These are phyloP conservation scores for Lachancea sp. DNA, from an alignment of 805 yeast genomes.

Conservation along the genomic window DNA sequence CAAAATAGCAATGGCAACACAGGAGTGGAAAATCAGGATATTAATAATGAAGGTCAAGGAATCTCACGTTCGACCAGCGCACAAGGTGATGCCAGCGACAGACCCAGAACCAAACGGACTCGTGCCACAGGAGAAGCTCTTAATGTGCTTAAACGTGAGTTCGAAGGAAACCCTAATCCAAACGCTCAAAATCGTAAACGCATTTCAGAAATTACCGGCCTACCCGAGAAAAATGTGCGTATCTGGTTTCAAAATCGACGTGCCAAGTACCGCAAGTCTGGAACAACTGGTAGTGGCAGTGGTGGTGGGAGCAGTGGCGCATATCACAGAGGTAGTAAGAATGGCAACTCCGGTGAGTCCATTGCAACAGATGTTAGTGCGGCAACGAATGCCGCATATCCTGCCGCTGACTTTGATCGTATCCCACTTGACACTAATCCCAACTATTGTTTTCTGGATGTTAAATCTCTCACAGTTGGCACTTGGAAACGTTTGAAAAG, in stretches of 20 bases:
- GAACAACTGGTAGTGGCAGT: slow-evolving; percentile 1
- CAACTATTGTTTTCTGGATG: slow-evolving; percentile 61
- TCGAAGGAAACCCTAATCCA: slow-evolving; percentile 69
- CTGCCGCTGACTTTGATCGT: slow-evolving; percentile 28
- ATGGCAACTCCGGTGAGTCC: slow-evolving; percentile 38
- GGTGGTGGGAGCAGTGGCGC: slow-evolving; percentile 1
- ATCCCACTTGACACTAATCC: slow-evolving; percentile 55
- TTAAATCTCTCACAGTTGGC: slow-evolving; percentile 65
- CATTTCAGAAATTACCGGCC: slow-evolving; percentile 64
- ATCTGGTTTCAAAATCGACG: slow-evolving; percentile 92
- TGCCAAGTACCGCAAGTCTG: slow-evolving; percentile 60
- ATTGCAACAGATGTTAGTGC: slow-evolving; percentile 25
- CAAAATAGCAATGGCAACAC: slow-evolving; percentile 2
- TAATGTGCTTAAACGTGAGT: slow-evolving; percentile 59
- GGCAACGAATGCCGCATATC: slow-evolving; percentile 8
- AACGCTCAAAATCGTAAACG: slow-evolving; percentile 61
- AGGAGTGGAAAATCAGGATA: slow-evolving; percentile 2
- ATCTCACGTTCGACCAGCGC: slow-evolving; percentile 5
- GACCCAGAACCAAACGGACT: slow-evolving; percentile 43
- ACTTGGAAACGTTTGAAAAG: slow-evolving; percentile 74
- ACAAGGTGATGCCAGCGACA: slow-evolving; percentile 7
- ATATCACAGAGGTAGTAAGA: neutral
- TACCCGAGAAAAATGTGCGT: slow-evolving; percentile 83
- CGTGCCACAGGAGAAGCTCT: slow-evolving; percentile 79
- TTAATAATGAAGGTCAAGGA: slow-evolving; percentile 1